phyloP scores from a whole-genome alignment of 2,329 filamentous ascomycete species.

The Aspergillus felis region DNA sequence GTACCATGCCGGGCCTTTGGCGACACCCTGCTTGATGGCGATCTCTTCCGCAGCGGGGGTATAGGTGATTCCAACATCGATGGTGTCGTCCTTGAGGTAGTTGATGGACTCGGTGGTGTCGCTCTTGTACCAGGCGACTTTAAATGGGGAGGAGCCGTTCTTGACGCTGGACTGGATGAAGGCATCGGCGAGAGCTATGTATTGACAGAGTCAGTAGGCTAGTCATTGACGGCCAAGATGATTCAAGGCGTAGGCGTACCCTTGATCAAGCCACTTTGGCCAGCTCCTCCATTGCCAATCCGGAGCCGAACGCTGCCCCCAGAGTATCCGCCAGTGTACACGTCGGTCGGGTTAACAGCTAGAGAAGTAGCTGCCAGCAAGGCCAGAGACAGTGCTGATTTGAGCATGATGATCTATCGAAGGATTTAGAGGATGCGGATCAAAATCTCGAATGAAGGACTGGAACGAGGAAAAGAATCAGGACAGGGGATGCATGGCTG shows the following conservation, averaged over 20 bases:
- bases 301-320: neutral
- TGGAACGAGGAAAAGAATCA: neutral
- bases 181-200: constrained; percentile 32
- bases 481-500: neutral
- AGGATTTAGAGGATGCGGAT: neutral
- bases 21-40: constrained; percentile 40
- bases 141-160: constrained; percentile 32
- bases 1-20: constrained; percentile 35
- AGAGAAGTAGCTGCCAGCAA: neutral
- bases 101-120: constrained; percentile 47
- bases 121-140: constrained; percentile 44
- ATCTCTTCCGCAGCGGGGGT: constrained; percentile 41
- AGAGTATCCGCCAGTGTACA: neutral
- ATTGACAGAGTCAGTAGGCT: neutral
- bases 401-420: neutral
- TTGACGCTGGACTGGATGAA: constrained; percentile 34
- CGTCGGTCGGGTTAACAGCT: neutral
- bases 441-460: neutral
- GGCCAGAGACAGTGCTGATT: neutral
- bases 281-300: neutral
- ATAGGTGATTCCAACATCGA: constrained; percentile 48
- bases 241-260: neutral
- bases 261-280: neutral
- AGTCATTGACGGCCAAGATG: neutral
- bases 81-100: constrained; percentile 36